Conservation (phyloP, 2,329 filamentous ascomycete genomes). For the Septoria linicola region DNA sequence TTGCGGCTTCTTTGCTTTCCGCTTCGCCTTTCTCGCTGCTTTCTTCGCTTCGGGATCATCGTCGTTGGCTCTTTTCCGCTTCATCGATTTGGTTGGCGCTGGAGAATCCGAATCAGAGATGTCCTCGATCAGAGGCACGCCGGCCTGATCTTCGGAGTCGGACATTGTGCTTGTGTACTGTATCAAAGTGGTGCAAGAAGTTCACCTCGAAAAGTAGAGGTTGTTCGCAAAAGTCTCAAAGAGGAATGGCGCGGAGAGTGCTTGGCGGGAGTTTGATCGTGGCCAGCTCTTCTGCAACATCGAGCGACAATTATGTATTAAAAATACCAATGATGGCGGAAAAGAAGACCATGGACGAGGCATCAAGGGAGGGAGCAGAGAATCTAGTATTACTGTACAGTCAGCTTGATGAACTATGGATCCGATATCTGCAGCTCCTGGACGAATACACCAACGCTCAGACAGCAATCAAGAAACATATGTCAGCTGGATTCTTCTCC, state of each 20-base stretch:
- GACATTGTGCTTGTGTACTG: slow-evolving; percentile 39
- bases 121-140: slow-evolving; percentile 47
- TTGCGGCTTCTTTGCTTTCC: slow-evolving; percentile 58
- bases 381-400: slow-evolving; percentile 35
- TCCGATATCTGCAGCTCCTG: slow-evolving; percentile 64
- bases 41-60: slow-evolving; percentile 39
- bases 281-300: neutral
- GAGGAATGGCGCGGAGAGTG: neutral
- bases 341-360: neutral
- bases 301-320: too few relatives aligned
- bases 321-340: slow-evolving; percentile 1
- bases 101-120: slow-evolving; percentile 38
- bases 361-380: neutral
- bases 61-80: slow-evolving; percentile 43
- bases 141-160: slow-evolving; percentile 45
- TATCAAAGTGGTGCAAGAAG: neutral
- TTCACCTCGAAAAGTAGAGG: slow-evolving; percentile 3
- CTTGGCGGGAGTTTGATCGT: slow-evolving; percentile 4
- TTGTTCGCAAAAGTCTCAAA: slow-evolving; percentile 9
- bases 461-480: slow-evolving; percentile 52
- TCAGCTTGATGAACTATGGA: slow-evolving; percentile 62
- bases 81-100: slow-evolving; percentile 32
- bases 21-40: slow-evolving; percentile 56
- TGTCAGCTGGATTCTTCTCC: slow-evolving; percentile 52
- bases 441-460: slow-evolving; percentile 66